phyloP scores from a whole-genome alignment of 148 eudicot genomes.

The Gaultheria prostrata region DNA sequence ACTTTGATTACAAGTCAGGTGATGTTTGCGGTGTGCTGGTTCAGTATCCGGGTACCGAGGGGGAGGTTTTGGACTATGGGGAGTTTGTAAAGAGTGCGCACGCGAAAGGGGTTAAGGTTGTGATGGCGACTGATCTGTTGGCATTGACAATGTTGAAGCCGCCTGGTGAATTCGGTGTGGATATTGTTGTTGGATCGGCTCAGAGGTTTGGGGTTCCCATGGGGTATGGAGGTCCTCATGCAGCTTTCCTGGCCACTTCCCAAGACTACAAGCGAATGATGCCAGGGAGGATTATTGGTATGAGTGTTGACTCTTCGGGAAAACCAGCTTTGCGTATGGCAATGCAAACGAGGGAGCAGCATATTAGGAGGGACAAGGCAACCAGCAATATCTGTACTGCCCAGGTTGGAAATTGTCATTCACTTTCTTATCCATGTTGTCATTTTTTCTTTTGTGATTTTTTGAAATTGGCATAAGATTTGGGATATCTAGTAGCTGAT shows the following conservation, averaged over 20 bases:
- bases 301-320: slow-evolving; percentile 89
- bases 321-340: slow-evolving; percentile 94
- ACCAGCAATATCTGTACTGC: slow-evolving; percentile 98
- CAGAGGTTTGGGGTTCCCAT: slow-evolving; percentile 98
- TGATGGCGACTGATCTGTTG: slow-evolving; percentile 87
- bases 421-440: neutral
- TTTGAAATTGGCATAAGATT: neutral
- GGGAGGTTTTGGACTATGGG: slow-evolving; percentile 80
- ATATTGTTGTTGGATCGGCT: slow-evolving; percentile 94
- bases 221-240: slow-evolving; percentile 99
- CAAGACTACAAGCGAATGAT: slow-evolving; percentile 98
- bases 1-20: slow-evolving; percentile 66
- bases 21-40: slow-evolving; percentile 91
- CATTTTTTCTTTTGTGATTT: neutral
- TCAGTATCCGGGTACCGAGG: slow-evolving; percentile 98
- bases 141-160: slow-evolving; percentile 92
- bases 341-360: slow-evolving; percentile 99
- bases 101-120: slow-evolving; percentile 85
- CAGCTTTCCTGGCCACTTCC: slow-evolving; percentile 91
- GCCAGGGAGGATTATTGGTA: slow-evolving; percentile 96
- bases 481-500: neutral
- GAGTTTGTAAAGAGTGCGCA: slow-evolving; percentile 91
- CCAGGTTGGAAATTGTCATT: slow-evolving; percentile 53
- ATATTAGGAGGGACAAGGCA: slow-evolving; percentile 90
- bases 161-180: slow-evolving; percentile 88